phyloP scores from a whole-genome alignment of 202 grass and related monocot species.

The Panicum hallii region DNA sequence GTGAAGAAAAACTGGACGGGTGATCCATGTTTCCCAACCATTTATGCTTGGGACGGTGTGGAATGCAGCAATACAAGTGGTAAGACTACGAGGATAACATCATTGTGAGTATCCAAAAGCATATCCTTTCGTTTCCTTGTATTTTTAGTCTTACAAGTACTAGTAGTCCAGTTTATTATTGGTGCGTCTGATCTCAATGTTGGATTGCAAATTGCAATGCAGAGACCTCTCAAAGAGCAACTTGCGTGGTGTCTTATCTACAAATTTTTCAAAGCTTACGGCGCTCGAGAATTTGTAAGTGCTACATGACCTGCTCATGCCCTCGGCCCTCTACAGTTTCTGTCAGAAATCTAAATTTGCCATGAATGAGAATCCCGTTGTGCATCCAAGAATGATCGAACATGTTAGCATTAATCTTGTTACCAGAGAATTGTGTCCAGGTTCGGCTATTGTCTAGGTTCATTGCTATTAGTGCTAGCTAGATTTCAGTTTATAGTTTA shows the following conservation, averaged over 20 bases:
- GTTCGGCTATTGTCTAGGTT: too few relatives aligned
- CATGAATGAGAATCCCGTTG: not conserved
- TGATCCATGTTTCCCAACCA: slow-evolving; percentile 61
- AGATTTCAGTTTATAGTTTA: too few relatives aligned
- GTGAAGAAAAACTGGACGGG: slow-evolving; percentile 71
- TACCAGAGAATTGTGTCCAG: too few relatives aligned
- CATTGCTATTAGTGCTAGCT: too few relatives aligned
- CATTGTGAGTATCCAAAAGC: slow-evolving; percentile 20
- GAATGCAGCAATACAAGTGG: slow-evolving; percentile 11
- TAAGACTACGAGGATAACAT: slow-evolving; percentile 27
- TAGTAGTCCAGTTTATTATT: not conserved
- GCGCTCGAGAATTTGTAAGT: slow-evolving; percentile 40
- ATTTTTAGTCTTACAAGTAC: too few relatives aligned
- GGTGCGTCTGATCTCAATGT: not conserved
- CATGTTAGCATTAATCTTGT: too few relatives aligned
- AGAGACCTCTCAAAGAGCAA: slow-evolving; percentile 38
- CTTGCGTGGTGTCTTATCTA: slow-evolving; percentile 1
- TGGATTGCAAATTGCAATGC: not conserved
- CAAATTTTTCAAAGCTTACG: slow-evolving; percentile 22
- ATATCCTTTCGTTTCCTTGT: not conserved
- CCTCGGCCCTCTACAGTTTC: not conserved
- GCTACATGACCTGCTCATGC: not conserved
- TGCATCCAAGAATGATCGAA: not conserved
- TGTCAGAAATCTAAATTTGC: not conserved
- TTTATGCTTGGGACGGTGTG: slow-evolving; percentile 53